phyloP scores from a whole-genome alignment of 2,329 filamentous ascomycete species.

The Helminthosporium solani region DNA sequence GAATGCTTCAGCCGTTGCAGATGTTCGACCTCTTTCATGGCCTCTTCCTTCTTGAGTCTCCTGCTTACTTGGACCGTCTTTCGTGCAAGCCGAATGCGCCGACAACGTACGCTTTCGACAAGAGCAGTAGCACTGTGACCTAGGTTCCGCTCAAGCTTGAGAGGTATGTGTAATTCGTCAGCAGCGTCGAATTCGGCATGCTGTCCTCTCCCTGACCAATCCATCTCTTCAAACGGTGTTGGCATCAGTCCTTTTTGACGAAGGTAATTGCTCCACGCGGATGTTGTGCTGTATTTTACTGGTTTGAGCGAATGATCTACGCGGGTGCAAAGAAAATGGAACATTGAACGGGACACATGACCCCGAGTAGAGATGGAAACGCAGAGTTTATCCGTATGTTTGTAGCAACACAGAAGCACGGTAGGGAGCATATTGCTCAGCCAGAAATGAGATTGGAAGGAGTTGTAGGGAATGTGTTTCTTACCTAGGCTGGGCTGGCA shows the following conservation, averaged over 20 bases:
- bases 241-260: conserved; percentile 12
- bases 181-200: conserved; percentile 13
- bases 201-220: conserved; percentile 20
- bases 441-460: background rate
- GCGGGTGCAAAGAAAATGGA: no score
- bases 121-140: conserved; percentile 15
- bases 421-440: no score
- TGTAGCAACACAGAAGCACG: no score
- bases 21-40: conserved; percentile 18
- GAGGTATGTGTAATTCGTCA: conserved; percentile 12
- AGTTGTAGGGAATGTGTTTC: background rate
- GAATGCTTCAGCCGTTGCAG: conserved; percentile 16
- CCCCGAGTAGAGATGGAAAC: no score
- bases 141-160: conserved; percentile 5
- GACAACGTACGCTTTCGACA: conserved; percentile 20
- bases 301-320: no score
- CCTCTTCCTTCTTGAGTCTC: conserved; percentile 14
- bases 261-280: conserved; percentile 8
- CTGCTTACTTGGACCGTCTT: conserved; percentile 14
- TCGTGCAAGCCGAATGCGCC: conserved; percentile 14
- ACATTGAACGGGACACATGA: no score
- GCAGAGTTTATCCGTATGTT: no score
- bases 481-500: background rate
- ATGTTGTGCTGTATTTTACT: conserved; percentile 1
- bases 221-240: conserved; percentile 11